A percentile compares a stretch with the other conserved stretches of the same genome.
phyloP scores from a whole-genome alignment of 176 grass and related monocot genomes.

The Oryza brachyantha region DNA sequence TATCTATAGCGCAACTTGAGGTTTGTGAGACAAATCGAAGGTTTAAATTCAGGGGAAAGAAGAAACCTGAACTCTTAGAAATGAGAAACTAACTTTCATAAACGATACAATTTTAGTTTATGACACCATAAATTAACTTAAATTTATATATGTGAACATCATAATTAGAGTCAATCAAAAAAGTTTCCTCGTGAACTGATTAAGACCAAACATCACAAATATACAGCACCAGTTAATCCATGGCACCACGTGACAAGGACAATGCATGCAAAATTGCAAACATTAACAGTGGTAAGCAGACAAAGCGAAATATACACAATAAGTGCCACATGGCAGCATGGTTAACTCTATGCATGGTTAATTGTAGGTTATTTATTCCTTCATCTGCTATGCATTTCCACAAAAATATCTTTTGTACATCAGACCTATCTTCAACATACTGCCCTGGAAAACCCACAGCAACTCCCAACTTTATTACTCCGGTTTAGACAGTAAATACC shows the following conservation, averaged over 20 bases:
- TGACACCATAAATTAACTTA: background rate
- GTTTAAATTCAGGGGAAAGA: background rate
- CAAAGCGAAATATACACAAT: background rate
- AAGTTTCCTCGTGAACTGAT: background rate
- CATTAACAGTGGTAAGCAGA: background rate
- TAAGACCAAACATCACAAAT: background rate
- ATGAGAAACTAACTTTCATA: background rate
- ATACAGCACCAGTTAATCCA: background rate
- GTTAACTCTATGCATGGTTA: background rate
- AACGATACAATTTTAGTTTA: background rate
- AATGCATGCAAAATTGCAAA: background rate
- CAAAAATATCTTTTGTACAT: background rate
- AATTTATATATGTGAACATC: background rate
- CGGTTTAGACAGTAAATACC: background rate
- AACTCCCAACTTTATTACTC: background rate
- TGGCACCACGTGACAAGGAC: background rate
- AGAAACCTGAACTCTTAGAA: background rate
- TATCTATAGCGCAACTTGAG: background rate
- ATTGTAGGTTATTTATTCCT: slow-evolving; percentile 13
- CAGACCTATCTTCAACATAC: background rate
- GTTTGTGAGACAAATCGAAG: background rate
- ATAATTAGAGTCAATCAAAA: background rate
- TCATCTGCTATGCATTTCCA: background rate
- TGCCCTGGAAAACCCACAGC: background rate
- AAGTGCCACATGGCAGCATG: background rate